Base-by-base conservation (phyloP, 2,329 filamentous ascomycete genomes). In the Elsinoe batatas region DNA sequence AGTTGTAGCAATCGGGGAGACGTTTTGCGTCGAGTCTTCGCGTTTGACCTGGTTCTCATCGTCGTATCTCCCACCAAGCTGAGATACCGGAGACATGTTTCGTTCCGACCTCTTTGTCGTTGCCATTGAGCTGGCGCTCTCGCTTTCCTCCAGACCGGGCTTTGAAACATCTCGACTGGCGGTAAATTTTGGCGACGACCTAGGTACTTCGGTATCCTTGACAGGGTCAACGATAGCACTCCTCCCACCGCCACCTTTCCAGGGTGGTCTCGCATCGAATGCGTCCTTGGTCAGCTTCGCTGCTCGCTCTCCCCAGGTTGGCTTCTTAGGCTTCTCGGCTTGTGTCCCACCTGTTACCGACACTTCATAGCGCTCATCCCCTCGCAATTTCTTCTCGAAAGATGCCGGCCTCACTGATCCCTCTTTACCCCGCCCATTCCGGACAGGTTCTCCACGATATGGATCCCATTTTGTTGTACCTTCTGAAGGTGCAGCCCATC, bases 241-340 rank as follows among this genome's bases (percentile, higher is more conserved):
- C 35, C 53, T 55, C 22, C 53, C 53, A 36, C 40, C 36, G 26
- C 38, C 53, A 18, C 53, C 53, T 33, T 55, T 55, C 57, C 30
- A 50, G 44, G 15, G 58, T 59, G 49, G 62, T 58, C 20, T 57
- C 56, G 13, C 62, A 62, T n/a, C 56, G 30, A 58, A 56, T 30
- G 56, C 54, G 33, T 56, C 56, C 36, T 55, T 47, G 13, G 53
- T 47, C n/a, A 60, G 55, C 20, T 38, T 54, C 12, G 58, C 56
- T 11, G 58, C 58, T 47, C 43, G 46, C 18, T 58, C 58, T 17
- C 40, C 44, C 13, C 57, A 54, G 6, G 56, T 54, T 17, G 53
- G 30, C 30, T 58, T 58, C 33, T 53, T 60, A n/a, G 56, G 36
- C 37, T 55, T 55, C 8, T 26, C 22, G 6, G 32, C 38, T 30